phyloP scores from a whole-genome alignment of 208 protist species.

The Wallacemonas collosoma region DNA sequence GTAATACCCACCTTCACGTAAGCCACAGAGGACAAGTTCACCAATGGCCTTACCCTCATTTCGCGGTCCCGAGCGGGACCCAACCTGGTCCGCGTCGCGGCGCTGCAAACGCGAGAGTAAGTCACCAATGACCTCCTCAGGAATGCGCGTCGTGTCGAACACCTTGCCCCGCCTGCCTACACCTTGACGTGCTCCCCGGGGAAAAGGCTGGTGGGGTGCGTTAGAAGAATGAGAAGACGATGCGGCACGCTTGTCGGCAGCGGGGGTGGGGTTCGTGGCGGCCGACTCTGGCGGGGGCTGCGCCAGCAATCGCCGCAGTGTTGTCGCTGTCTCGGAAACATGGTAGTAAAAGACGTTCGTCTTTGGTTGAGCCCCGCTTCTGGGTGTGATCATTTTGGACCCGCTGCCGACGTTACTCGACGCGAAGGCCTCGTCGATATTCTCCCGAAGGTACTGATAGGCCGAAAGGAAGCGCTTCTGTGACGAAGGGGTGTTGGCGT shows the following conservation, averaged over 20 bases:
- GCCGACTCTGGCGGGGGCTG: neutral
- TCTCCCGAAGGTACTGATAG: slow-evolving; percentile 16
- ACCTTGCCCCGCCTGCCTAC: neutral
- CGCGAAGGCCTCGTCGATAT: slow-evolving; percentile 12
- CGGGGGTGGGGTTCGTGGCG: neutral
- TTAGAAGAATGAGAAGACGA: too few species aligned
- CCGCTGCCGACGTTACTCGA: slow-evolving; percentile 8
- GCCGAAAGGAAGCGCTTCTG: slow-evolving; percentile 13
- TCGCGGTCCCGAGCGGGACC: slow-evolving; percentile 1
- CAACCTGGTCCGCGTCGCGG: neutral
- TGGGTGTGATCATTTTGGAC: neutral
- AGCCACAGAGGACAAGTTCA: slow-evolving; percentile 2
- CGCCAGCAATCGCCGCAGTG: slow-evolving; percentile 3
- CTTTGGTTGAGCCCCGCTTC: neutral
- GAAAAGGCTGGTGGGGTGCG: too few species aligned
- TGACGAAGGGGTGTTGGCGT: neutral
- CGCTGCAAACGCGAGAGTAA: slow-evolving; percentile 15
- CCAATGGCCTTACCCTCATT: slow-evolving; percentile 32
- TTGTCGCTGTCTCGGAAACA: slow-evolving; percentile 6
- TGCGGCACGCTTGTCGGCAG: too few species aligned
- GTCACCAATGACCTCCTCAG: slow-evolving; percentile 10
- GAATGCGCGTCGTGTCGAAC: slow-evolving; percentile 12
- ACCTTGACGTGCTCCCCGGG: too few species aligned
- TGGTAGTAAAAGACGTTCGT: slow-evolving; percentile 13
- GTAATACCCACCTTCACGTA: slow-evolving; percentile 14